Base-by-base conservation (phyloP, 495 filamentous ascomycete genomes). In the Hypoxylon trugodes region DNA sequence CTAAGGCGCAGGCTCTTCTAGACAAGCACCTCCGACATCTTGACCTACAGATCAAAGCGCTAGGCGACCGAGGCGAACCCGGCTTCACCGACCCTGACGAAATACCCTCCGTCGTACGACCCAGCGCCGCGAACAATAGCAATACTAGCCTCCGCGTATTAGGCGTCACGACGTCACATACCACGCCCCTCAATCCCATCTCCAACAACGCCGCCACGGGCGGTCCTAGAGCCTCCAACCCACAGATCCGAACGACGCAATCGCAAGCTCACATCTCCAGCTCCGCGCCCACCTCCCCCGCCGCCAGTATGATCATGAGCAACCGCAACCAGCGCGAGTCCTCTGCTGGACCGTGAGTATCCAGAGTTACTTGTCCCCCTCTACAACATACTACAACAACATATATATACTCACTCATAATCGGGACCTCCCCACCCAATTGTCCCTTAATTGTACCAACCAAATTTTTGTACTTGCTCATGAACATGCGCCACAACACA, bases 11-110 rank as follows among this genome's bases (percentile, higher is more conserved):
- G 58, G 77, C 84, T 15, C 81, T 93, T 22, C 82, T 96, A 48
- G 95, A 98, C 75, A 92, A 95, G 26, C 92, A 98, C 69, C 84
- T 94, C 69, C 91, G 90, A 64, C 86, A 88, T 41, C 82, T 98
- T 45, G 96, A 98, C 72, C 74, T 88, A 56, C 92, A 94, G 68
- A 89, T 98, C 70, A 91, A 92, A 42, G 84, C 89, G 63, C 81
- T 98, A 24, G 85, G 89, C 69, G 91, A 90, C 61, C 88, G 93
- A 57, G 87, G 86, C 66, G 85, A 92, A 43, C 80, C 77, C 36
- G 80, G 80, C 47, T 89, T 98, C 73, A 84, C 83, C 25, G 93
- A 97, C 65, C 89, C 89, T 42, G 83, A 89, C 58, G 80, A 82
- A 62, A 79, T 95, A 16, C 90, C 93, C 33, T 93, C 92, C 2